A percentile compares a stretch with the other conserved stretches of the same genome.
Conservation (phyloP, 768 basidiomycete genomes). For the Suillus clintonianus region DNA sequence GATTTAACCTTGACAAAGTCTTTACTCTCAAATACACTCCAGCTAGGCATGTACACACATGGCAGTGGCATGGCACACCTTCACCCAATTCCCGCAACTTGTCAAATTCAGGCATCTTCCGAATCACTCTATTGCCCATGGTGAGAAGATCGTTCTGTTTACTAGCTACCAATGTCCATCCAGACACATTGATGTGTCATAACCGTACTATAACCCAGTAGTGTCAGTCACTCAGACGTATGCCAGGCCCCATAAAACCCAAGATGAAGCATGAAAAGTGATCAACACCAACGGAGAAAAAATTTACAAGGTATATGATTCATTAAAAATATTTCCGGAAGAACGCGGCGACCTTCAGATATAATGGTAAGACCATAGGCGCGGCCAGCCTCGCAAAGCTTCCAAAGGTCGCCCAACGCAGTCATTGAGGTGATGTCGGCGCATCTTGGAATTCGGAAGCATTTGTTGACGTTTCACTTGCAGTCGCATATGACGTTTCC, state of each 20-base stretch:
- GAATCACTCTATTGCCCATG: constrained; percentile 1
- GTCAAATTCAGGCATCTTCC: not conserved
- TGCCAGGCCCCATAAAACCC: constrained; percentile 10
- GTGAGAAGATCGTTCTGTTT: not conserved
- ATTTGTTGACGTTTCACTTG: constrained; percentile 10
- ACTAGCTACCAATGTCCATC: not conserved
- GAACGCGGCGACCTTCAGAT: constrained; percentile 51
- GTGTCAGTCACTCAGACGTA: not conserved
- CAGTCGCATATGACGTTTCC: constrained; percentile 2
- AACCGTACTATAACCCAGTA: not conserved
- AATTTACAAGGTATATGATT: constrained; percentile 11
- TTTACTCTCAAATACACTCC: not conserved
- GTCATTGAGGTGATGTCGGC: constrained; percentile 37
- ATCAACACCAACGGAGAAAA: constrained; percentile 28
- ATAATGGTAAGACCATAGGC: constrained; percentile 41
- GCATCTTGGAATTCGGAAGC: constrained; percentile 13
- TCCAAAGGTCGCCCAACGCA: constrained; percentile 52
- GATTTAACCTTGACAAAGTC: not conserved
- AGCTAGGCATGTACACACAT: not conserved
- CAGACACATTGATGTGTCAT: not conserved
- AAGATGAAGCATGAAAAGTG: constrained; percentile 3
- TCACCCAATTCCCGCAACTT: not conserved
- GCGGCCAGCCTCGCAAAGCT: constrained; percentile 43
- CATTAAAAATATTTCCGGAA: constrained; percentile 42
- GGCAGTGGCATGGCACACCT: not conserved